phyloP scores from a whole-genome alignment of 2,329 filamentous ascomycete genomes.

The Paecilomyces sp. region DNA sequence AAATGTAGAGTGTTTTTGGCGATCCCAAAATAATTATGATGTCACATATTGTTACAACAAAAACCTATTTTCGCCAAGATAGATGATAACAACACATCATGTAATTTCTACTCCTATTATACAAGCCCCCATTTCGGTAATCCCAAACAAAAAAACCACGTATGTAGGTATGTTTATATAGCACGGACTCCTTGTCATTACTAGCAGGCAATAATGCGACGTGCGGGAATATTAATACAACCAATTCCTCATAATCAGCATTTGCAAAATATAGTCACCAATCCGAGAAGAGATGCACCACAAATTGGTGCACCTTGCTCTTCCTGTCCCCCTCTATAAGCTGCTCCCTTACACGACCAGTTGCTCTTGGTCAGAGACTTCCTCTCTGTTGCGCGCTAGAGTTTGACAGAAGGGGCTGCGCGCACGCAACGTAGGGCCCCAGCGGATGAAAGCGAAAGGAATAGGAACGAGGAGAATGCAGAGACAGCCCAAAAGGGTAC shows the following conservation, averaged over 20 bases:
- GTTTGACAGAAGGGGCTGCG: conserved; percentile 24
- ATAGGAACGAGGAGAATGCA: conserved; percentile 32
- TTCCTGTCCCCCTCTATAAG: neutral
- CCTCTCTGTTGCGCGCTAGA: conserved; percentile 4
- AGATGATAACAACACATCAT: too few species aligned
- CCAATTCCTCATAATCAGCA: neutral
- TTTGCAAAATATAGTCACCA: neutral
- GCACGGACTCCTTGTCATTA: neutral
- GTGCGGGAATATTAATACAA: neutral
- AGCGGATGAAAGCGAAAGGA: conserved; percentile 32
- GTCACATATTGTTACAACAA: too few species aligned
- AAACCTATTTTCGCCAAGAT: too few species aligned
- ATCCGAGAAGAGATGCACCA: neutral
- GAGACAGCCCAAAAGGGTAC: conserved; percentile 33
- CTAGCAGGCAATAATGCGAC: neutral
- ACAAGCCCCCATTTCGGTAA: too few species aligned
- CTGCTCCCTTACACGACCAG: neutral
- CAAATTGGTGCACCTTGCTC: neutral
- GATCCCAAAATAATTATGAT: too few species aligned
- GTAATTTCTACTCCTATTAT: too few species aligned
- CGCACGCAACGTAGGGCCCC: conserved; percentile 13
- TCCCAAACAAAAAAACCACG: neutral
- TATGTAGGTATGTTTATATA: neutral
- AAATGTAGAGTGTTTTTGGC: too few species aligned
- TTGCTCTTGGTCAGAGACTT: neutral